A percentile compares a stretch with the other conserved stretches of the same genome.
These are phyloP conservation scores for Endothia cerciana DNA, from an alignment of 2,329 filamentous ascomycete species.

Conservation along the genomic window DNA sequence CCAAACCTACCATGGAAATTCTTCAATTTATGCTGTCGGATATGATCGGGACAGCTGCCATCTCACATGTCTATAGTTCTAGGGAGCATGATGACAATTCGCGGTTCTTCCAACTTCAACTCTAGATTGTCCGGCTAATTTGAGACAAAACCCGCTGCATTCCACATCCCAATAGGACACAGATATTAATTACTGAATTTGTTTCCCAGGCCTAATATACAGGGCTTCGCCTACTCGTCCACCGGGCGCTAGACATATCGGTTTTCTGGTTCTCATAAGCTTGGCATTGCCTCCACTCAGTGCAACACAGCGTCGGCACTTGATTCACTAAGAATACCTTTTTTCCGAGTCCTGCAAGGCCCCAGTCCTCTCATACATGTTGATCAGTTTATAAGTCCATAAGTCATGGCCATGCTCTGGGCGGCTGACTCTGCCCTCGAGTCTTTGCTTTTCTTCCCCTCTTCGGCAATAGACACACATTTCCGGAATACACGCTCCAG, in stretches of 20 bases:
- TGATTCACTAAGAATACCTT: neutral
- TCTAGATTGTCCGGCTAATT: conserved; percentile 9
- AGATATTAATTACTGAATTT: conserved; percentile 5
- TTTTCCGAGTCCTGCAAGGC: neutral
- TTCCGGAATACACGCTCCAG: neutral
- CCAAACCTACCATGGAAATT: neutral
- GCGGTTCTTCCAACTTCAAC: neutral
- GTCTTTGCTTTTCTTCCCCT: neutral
- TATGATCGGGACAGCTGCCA: neutral
- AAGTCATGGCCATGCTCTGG: neutral
- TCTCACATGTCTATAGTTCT: neutral
- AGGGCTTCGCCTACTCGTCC: conserved; percentile 2
- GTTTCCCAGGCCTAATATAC: neutral
- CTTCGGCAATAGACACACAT: neutral
- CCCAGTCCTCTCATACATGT: neutral
- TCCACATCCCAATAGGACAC: neutral
- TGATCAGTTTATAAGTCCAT: neutral
- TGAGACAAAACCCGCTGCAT: neutral
- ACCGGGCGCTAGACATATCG: neutral
- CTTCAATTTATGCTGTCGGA: neutral
- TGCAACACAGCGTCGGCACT: conserved; percentile 2
- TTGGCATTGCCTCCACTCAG: neutral
- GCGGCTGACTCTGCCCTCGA: too few species aligned
- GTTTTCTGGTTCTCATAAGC: neutral
- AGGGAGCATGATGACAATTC: neutral